These are phyloP conservation scores for Pseudogymnoascus sp. DNA, from an alignment of 2,329 filamentous ascomycete genomes.

Conservation along the genomic window DNA sequence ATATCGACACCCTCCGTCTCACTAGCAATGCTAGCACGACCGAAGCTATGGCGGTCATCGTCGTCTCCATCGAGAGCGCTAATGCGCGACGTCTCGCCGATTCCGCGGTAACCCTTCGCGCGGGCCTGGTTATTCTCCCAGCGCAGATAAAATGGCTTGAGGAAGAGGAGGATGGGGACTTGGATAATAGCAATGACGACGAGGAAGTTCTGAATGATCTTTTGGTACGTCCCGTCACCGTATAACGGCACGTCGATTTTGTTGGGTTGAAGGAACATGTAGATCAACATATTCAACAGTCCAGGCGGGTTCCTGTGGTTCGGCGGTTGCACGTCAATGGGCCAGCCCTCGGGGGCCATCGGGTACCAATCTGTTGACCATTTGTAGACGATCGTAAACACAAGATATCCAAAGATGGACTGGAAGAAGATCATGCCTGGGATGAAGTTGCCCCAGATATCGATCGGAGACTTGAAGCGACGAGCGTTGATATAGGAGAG, in stretches of 20 bases:
- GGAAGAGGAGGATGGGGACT: constrained; percentile 82
- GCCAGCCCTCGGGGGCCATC: constrained; percentile 26
- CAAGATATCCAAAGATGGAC: constrained; percentile 93
- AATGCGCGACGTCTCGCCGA: constrained; percentile 80
- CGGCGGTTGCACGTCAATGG: constrained; percentile 32
- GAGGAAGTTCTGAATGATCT: constrained; percentile 64
- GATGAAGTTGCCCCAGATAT: constrained; percentile 95
- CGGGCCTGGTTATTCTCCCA: constrained; percentile 88
- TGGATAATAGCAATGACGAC: constrained; percentile 76
- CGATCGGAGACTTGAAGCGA: constrained; percentile 89
- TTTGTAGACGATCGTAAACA: constrained; percentile 92
- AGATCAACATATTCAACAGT: constrained; percentile 96
- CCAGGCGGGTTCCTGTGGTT: constrained; percentile 59
- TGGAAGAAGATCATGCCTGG: constrained; percentile 99
- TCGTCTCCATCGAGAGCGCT: constrained; percentile 88
- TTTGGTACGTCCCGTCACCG: constrained; percentile 50
- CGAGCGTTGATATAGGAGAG: constrained; percentile 87
- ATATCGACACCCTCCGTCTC: constrained; percentile 79
- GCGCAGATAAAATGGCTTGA: constrained; percentile 93
- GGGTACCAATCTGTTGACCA: constrained; percentile 82
- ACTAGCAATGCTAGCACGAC: constrained; percentile 60
- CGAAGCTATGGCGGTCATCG: constrained; percentile 51
- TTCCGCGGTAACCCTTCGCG: constrained; percentile 81
- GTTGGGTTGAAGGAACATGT: constrained; percentile 94
- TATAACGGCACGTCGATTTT: constrained; percentile 67